Evolutionary conservation across 179 eudicot genomes (phyloP), one percentile per base, ranked within the genome.

Genomic region (Dionaea muscipula): DNA sequence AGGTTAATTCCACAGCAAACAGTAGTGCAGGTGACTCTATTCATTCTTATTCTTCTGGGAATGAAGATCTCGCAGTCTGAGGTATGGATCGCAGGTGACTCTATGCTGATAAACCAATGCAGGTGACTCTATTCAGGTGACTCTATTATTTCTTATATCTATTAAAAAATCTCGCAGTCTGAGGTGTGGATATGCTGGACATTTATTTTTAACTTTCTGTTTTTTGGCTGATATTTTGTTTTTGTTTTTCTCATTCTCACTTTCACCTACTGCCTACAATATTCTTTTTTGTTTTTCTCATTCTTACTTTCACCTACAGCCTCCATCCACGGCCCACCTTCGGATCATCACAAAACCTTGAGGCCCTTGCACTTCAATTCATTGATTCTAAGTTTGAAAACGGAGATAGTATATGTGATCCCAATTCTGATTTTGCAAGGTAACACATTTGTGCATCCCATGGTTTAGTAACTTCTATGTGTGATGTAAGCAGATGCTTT

Each of bases 281-380:
- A 1, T 31, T 4, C 10, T 4, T 4, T 4, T 31, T 61, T 37
- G 35, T 43, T 65, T 52, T 46, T 57, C 38, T 67, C 53, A 52
- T 26, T 59, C n/a, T 58, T 43, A 69, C 53, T 51, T 49, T 52
- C 50, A 38, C 59, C 38, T 43, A 38, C 70, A 75, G 84, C 69
- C 55, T 62, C 65, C 81, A 53, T 65, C 80, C 72, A 36, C 86
- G 83, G 51, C 78, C 79, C 51, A 74, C 81, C 49, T 84, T 81
- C 68, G 79, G 84, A 47, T 66, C 68, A 55, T 67, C 71, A 33
- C 74, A 73, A 47, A 69, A 63, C 65, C 72, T 57, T 28, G 83
- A 80, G 62, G 61, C 57, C 53, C 59, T 61, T 70, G 72, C 70
- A 33, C 39, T 61, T 55, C 72, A 59, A 63, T 67, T 56, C 56